Percentiles rank a stretch among this genome's conserved stretches.
phyloP scores from a whole-genome alignment of 2,329 filamentous ascomycete species.

The Talaromyces marneffei region DNA sequence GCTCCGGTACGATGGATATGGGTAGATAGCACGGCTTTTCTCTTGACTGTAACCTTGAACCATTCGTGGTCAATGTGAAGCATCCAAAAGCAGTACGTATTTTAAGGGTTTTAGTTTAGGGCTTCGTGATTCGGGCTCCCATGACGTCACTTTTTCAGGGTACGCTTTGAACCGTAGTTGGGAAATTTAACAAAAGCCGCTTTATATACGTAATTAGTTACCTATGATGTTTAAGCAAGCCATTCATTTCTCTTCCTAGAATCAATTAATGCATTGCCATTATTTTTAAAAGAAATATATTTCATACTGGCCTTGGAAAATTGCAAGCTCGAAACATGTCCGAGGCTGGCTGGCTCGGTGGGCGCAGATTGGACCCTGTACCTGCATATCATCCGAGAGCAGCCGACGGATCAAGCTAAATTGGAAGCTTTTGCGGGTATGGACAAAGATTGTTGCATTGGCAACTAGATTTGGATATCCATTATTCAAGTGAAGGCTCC shows the following conservation, averaged over 20 bases:
- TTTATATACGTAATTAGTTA: neutral
- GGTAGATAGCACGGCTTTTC: too few species aligned
- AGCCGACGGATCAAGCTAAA: slow-evolving; percentile 4
- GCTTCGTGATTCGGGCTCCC: neutral
- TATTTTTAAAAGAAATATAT: neutral
- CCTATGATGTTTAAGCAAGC: neutral
- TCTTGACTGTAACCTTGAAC: neutral
- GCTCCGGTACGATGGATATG: too few species aligned
- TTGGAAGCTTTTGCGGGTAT: neutral
- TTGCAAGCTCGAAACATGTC: neutral
- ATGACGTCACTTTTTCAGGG: neutral
- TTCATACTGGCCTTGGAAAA: neutral
- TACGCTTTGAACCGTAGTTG: neutral
- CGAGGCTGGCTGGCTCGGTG: neutral
- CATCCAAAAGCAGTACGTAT: neutral
- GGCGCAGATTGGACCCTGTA: slow-evolving; percentile 4
- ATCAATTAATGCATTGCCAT: neutral
- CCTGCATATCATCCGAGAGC: slow-evolving; percentile 9
- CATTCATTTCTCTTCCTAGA: neutral
- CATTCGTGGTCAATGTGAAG: neutral
- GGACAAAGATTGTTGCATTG: neutral
- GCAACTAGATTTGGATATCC: slow-evolving; percentile 8
- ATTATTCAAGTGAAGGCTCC: slow-evolving; percentile 7
- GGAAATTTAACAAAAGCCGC: neutral
- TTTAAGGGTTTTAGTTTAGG: neutral